Base-by-base conservation (phyloP, 805 yeast genomes). In the Danielia oregonensis region DNA sequence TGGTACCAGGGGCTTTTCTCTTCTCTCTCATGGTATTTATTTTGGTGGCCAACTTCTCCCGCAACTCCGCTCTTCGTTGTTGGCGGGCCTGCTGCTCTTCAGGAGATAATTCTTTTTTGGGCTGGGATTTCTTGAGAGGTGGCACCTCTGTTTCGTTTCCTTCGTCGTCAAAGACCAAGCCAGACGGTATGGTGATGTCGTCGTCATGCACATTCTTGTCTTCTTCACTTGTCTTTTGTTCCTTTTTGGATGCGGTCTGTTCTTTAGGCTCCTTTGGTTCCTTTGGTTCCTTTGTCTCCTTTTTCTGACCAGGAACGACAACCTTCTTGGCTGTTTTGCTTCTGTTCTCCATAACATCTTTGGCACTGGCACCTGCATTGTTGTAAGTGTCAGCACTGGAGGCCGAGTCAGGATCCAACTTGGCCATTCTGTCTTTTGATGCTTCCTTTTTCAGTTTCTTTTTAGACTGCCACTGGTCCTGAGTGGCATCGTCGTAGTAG, bases 1-100 rank as follows among this genome's bases (percentile, higher is more conserved):
- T 81, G 1, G 89, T 66, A 2, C 97, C 97, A 1, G 94, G 93
- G 1, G 97, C 98, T 51, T 83, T 89, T 56, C 99, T 79, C 60
- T 77, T 83, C 36, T 81, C 88, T 46, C 80, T 78, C 63, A 93
- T 52, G 6, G 62, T 63, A 37, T 67, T 74, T 44, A 93, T 89
- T 57, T 79, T 86, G 12, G 73, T 74, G 18, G 91, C 81, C 28
- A 93, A 72, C 56, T 83, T 83, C n/a, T 80, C 82, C 52, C 89
- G 78, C 40, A 93, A 70, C 46, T 77, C 82, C 4, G 74, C 74
- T 31, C 87, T 62, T 24, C 79, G 76, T 39, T 72, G 76, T 30
- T 72, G 68, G 35, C 64, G 74, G 37, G 63, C 69, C 41, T 55
- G 56, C 52, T 74, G 60, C 48, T 78, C 77, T 57, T 74, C 78